Evolutionary conservation across 306 rosid genomes (phyloP), one percentile per base, ranked within the genome.

Genomic region (Glycine latifolia): DNA sequence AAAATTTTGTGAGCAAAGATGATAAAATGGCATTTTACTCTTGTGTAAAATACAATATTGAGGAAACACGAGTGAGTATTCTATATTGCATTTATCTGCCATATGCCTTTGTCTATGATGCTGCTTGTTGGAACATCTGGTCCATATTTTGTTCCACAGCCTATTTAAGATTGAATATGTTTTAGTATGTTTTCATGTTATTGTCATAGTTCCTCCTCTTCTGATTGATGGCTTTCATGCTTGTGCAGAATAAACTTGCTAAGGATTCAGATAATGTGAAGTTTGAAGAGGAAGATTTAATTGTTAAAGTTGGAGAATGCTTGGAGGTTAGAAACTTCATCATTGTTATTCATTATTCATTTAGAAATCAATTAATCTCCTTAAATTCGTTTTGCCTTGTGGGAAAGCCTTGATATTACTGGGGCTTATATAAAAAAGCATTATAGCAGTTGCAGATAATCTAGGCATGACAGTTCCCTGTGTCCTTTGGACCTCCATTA

Each of bases 271-370:
- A 90, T 77, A 47, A 79, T 20, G 60, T 72, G 78, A 89, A 87
- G 83, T 87, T 95, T 89, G 93, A 93, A 17, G 94, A 85, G 78
- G 97, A 95, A 70, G 93, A 91, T 85, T 86, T 95, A 85, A 86
- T 95, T 78, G 92, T 95, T 76, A 95, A 95, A 91, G 96, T 93
- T 76, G 99, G 98, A 77, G 99, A 90, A 71, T 88, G 88, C 88
- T 83, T 95, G 89, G 93, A 93, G 96, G 99, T 86, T 81, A 87
- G 96, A 75, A 78, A 68, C 79, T 76, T 74, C 43, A 41, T 75
- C 66, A n/a, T 65, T 59, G 11, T 43, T 82, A 60, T 49, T 49
- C 55, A 69, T 46, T 43, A 61, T 59, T 84, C 14, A 17, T 84
- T 44, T 56, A 49, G 52, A 63, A 47, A 71, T 58, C 53, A 48